Base-by-base conservation (phyloP, 2,329 filamentous ascomycete species). In the Paecilomyces variotii region DNA sequence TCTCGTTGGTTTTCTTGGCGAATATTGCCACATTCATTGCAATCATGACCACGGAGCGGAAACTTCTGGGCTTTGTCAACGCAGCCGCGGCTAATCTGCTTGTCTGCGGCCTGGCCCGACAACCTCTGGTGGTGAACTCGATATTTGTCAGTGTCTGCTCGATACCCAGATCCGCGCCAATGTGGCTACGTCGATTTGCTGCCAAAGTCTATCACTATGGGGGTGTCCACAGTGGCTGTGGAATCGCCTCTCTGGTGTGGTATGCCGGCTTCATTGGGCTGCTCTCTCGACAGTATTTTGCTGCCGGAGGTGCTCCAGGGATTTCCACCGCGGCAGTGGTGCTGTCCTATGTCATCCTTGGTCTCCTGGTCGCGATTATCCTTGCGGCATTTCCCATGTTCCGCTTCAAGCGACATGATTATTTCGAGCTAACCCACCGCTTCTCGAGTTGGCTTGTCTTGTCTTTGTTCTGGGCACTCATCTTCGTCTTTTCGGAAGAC, bases 401-500 rank as follows among this genome's bases (percentile, higher is more conserved):
- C 63, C 84, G 89, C 25, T 77, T 79, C 63, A 80, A 78, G 53
- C 78, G 80, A 61, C 88, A 91, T 75, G 82, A 91, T 72, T 72
- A 80, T 58, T 91, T 90, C 68, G 89, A 91, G 74, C 74, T 83
- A 54, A 82, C 82, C 53, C 89, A 91, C 72, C 86, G 88, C 54
- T 91, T 88, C 70, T 81, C 81, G 4, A 88, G 87, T n/a, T 91
- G 88, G 88, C 78, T 80, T 10, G 78, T 84, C 9, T 76, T 91
- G 4, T 77, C 74, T 1, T 73, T 90, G 32, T 86, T 91, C 68
- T 88, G 88, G 82, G 79, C 75, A 0, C 82, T 88, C 60, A 79
- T 82, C 7, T 68, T 89, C 50, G 73, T 89, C 9, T 74, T 83
- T 34, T 74, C 79, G n/a, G 73, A 80, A 55, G 70, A 78, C 39